Evolutionary conservation across 768 basidiomycete species (phyloP).

Genomic region (Hebeloma cylindrosporum): DNA sequence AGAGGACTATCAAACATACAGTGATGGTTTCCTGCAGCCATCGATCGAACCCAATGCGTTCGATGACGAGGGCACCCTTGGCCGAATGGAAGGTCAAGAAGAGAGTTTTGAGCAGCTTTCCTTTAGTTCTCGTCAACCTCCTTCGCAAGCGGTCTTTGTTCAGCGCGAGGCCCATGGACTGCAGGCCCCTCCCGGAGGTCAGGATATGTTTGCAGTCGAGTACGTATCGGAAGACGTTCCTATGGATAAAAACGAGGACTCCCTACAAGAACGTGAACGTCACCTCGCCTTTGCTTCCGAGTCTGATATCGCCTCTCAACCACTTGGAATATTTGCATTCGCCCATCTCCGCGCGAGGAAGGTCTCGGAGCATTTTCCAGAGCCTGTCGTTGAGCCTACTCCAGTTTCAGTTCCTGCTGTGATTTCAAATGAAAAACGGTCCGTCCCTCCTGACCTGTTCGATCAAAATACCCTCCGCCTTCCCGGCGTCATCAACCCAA

Average conservation of each 20-base stretch:
- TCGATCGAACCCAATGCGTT: too few relatives aligned
- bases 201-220: background rate
- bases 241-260: background rate
- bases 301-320: constrained; percentile 27
- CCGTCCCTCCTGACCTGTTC: constrained; percentile 41
- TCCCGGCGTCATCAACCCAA: constrained; percentile 31
- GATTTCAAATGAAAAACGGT: constrained; percentile 13
- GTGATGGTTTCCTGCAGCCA: background rate
- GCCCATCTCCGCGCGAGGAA: constrained; percentile 41
- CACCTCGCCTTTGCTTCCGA: constrained; percentile 4
- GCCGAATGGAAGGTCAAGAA: background rate
- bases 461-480: constrained; percentile 46
- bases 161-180: background rate
- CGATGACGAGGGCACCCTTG: background rate
- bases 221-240: background rate
- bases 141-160: background rate
- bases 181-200: background rate
- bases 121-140: constrained; percentile 7
- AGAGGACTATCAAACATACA: background rate
- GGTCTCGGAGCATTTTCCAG: constrained; percentile 19
- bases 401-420: constrained; percentile 4
- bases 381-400: constrained; percentile 5
- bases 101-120: constrained; percentile 16
- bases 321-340: constrained; percentile 38
- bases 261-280: background rate